A percentile compares a stretch with the other conserved stretches of the same genome.
Evolutionary conservation across 176 grass and related monocot genomes (phyloP).

Genomic region (Ensete glaucum): DNA sequence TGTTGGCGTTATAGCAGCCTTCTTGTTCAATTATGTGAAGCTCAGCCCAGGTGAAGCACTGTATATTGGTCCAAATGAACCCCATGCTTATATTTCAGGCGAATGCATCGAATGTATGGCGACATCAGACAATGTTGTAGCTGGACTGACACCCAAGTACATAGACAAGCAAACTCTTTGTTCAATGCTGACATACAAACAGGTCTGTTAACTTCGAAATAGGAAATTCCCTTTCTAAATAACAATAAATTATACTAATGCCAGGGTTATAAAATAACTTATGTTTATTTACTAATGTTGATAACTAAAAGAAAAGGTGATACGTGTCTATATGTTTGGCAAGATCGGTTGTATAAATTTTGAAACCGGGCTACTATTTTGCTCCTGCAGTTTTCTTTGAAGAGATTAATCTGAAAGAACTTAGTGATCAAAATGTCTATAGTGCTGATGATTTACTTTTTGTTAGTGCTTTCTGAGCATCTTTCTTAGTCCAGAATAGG

Average conservation of each 20-base stretch:
- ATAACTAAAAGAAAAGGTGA: background rate
- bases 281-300: background rate
- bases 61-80: slow-evolving; percentile 75
- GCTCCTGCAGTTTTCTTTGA: too few species aligned
- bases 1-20: slow-evolving; percentile 66
- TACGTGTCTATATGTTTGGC: too few species aligned
- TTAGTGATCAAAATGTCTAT: too few species aligned
- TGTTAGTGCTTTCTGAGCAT: background rate
- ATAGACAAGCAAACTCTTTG: slow-evolving; percentile 70
- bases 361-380: too few species aligned
- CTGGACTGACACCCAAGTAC: slow-evolving; percentile 82
- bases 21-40: slow-evolving; percentile 79
- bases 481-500: too few species aligned
- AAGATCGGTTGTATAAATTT: too few species aligned
- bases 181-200: slow-evolving; percentile 91
- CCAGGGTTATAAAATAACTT: background rate
- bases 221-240: background rate
- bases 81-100: slow-evolving; percentile 73
- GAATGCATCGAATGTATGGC: slow-evolving; percentile 94
- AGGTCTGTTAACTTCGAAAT: slow-evolving; percentile 25
- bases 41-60: slow-evolving; percentile 79
- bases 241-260: background rate
- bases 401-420: too few species aligned
- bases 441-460: background rate
- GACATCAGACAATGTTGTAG: slow-evolving; percentile 81